Percentiles rank a stretch among this genome's conserved stretches.
These are phyloP conservation scores for Chlamydomonas sp. DNA, from an alignment of 139 green algal species.

Conservation along the genomic window DNA sequence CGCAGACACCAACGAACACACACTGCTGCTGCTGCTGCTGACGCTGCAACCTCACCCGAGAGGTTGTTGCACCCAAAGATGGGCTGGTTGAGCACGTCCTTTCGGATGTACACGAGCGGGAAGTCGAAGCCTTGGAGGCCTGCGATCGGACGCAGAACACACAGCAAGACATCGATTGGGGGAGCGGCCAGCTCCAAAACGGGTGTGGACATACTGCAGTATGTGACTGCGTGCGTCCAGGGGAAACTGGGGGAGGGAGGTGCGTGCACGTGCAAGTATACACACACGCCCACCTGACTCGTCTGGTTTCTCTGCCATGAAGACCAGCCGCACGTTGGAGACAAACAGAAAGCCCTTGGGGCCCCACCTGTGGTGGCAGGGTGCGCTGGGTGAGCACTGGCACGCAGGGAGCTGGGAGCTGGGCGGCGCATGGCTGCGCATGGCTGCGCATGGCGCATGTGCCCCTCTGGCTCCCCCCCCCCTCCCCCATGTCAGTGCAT, in stretches of 20 bases:
- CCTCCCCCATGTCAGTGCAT: too few relatives aligned
- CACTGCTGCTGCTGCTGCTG: too few relatives aligned
- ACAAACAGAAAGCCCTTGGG: conserved; percentile 38
- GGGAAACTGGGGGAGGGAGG: background rate
- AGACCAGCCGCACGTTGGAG: conserved; percentile 70
- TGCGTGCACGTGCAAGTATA: conserved; percentile 1
- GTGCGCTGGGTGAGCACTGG: too few relatives aligned
- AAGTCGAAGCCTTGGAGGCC: conserved; percentile 75
- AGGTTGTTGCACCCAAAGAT: conserved; percentile 94
- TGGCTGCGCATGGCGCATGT: background rate
- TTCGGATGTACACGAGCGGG: conserved; percentile 72
- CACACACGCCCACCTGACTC: conserved; percentile 24
- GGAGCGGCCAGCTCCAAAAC: background rate
- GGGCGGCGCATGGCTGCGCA: background rate
- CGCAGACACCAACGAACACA: too few relatives aligned
- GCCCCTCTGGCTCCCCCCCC: too few relatives aligned
- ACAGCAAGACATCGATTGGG: background rate
- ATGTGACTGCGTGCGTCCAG: background rate
- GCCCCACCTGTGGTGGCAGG: conserved; percentile 34
- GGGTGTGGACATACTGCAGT: background rate
- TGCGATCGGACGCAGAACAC: conserved; percentile 12
- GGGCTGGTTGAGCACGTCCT: conserved; percentile 86
- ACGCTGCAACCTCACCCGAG: conserved; percentile 46
- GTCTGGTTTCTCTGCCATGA: conserved; percentile 61
- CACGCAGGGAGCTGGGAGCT: too few relatives aligned